Base-by-base conservation (phyloP, 257 asterid genomes). In the Nicotiana obtusifolia region DNA sequence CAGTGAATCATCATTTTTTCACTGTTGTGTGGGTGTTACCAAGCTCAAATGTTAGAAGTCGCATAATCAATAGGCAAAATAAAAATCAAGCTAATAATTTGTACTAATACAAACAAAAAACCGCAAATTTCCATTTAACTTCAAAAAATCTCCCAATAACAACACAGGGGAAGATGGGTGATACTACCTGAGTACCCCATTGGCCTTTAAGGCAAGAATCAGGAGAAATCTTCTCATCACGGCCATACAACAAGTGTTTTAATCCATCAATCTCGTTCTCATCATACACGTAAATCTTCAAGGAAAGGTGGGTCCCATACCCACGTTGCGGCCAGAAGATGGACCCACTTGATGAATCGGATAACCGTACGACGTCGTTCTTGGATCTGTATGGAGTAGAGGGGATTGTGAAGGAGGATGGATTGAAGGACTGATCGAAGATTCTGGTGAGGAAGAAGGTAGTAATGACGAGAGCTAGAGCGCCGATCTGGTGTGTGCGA, bases 151-250 rank as follows among this genome's bases (percentile, higher is more conserved):
- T 33, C 76, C 37, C 76, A 10, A 41, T 67, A 28, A 30, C 77
- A 41, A 9, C 49, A 52, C 16, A 52, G 7, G 33, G 57, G 30
- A 22, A 56, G 26, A 4, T 2, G 3, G 19, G 28, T 2, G 30
- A 75, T 52, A 14, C 30, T 85, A 93, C 99, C 97, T 95, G 98
- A 47, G 95, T 91, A 65, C 97, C 98, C 99, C 98, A 95, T 85
- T 95, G 99, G 35, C 97, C 99, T 85, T 95, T 95, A 20, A 91
- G 68, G 77, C 99, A 95, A 77, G 93, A 89, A 53, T 90, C 94
- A 57, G 94, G 82, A 11, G 92, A 84, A 82, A 93, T 91, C 82
- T 90, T 92, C 64, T 92, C 97, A 7, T 92, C 95, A 17, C 97
- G 94, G 77, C 99, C 99, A 79, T 86, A 87, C 82, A 94, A 35